Base-by-base conservation (phyloP, 441 rosid genomes). In the Populus hybrid region DNA sequence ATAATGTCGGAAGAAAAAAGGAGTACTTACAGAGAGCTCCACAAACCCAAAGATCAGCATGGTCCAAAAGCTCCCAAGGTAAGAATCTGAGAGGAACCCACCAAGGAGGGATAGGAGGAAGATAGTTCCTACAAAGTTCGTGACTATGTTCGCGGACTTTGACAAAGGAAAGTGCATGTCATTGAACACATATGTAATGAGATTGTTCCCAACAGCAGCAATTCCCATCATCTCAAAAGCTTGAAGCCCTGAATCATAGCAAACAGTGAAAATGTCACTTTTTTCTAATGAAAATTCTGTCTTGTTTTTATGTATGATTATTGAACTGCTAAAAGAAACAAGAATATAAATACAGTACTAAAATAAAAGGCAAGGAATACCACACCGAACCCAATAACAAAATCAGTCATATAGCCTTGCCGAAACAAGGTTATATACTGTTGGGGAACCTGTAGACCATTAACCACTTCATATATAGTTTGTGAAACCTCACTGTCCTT, bases 151-250 rank as follows among this genome's bases (percentile, higher is more conserved):
- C 67, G 95, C 98, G 0, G 98, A 87, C 72, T 84, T 84, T 74
- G 98, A 90, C 80, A 94, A 70, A 0, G 95, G 77, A 77, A 78
- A 91, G 85, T 94, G 95, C 98, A 94, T 92, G 81, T 92, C 98
- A 76, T 94, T 94, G 42, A 92, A 87, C 59, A 90, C 90, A 75
- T 94, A 94, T 42, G 98, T 94, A 72, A 94, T 94, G 24, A 94
- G 93, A 80, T 94, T 94, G 92, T 91, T 94, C 78, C 98, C 98
- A 10, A 94, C 95, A 0, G 95, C 97, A 4, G 95, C 98, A 40
- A 94, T 92, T 61, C 84, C 94, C 98, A 92, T 92, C 75, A 94
- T 94, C 91, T 94, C 97, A 81, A 92, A 90, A 61, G 89, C 91
- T 82, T 94, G 93, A 38, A 92, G 85, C 73, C 97, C 98, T 94